Conservation (phyloP, 2,329 filamentous ascomycete genomes). For the Cryoendolithus antarcticus region DNA sequence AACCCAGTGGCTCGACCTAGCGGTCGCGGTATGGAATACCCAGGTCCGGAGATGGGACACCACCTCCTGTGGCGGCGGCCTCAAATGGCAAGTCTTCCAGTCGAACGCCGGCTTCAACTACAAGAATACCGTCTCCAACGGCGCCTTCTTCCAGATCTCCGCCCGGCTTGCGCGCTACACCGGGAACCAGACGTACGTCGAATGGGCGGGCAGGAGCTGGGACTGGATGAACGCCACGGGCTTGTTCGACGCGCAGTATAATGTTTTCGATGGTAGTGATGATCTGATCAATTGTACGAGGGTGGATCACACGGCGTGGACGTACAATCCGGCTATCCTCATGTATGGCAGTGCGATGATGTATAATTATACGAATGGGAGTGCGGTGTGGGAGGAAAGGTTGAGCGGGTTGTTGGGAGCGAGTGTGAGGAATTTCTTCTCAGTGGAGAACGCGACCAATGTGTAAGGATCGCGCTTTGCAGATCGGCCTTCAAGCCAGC, state of each 20-base stretch:
- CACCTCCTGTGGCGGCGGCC: constrained; percentile 54
- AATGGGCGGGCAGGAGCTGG: constrained; percentile 62
- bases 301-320: constrained; percentile 43
- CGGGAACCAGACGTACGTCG: constrained; percentile 62
- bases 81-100: constrained; percentile 76
- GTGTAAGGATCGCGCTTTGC: constrained; percentile 23
- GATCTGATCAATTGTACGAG: constrained; percentile 38
- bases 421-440: constrained; percentile 40
- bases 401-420: constrained; percentile 47
- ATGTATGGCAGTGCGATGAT: constrained; percentile 44
- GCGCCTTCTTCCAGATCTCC: constrained; percentile 45
- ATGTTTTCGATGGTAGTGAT: constrained; percentile 45
- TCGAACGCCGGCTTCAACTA: constrained; percentile 57
- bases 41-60: constrained; percentile 61
- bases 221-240: constrained; percentile 40
- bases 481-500: neutral
- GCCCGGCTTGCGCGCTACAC: constrained; percentile 67
- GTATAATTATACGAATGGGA: constrained; percentile 39
- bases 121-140: constrained; percentile 48
- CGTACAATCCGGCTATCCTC: constrained; percentile 44
- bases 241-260: constrained; percentile 37
- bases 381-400: constrained; percentile 43
- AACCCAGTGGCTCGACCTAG: constrained; percentile 61
- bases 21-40: constrained; percentile 69
- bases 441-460: constrained; percentile 35